Percentiles rank a stretch among this genome's conserved stretches.
phyloP scores from a whole-genome alignment of 2,329 filamentous ascomycete species.

The Teratosphaeriaceae sp. region DNA sequence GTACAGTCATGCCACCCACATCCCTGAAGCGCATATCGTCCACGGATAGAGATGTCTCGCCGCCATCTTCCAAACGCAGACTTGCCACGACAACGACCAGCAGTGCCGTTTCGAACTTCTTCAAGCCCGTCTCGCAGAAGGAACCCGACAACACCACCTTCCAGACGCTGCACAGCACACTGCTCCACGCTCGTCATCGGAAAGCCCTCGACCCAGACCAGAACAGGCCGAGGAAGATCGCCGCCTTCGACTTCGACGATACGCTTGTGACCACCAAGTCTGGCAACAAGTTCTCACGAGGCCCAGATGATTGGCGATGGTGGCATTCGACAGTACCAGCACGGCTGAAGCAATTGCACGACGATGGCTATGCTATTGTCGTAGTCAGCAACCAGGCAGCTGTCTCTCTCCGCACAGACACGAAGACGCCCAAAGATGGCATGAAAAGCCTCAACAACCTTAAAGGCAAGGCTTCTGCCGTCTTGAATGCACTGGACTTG shows the following conservation, averaged over 20 bases:
- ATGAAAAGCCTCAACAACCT: slow-evolving; percentile 68
- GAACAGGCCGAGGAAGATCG: slow-evolving; percentile 52
- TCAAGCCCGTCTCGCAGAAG: slow-evolving; percentile 80
- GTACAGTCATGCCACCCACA: slow-evolving; percentile 13
- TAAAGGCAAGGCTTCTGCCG: slow-evolving; percentile 67
- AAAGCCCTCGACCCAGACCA: slow-evolving; percentile 19
- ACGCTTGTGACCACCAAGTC: slow-evolving; percentile 77
- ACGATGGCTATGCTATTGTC: slow-evolving; percentile 68
- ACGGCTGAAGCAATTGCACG: slow-evolving; percentile 60
- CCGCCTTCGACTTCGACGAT: slow-evolving; percentile 74
- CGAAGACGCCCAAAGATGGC: slow-evolving; percentile 58
- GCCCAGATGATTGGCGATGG: slow-evolving; percentile 86
- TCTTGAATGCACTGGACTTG: slow-evolving; percentile 66
- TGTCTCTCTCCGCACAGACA: slow-evolving; percentile 63
- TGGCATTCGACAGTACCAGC: slow-evolving; percentile 69
- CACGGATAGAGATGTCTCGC: slow-evolving; percentile 45
- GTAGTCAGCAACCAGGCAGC: slow-evolving; percentile 88
- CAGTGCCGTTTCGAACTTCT: slow-evolving; percentile 72
- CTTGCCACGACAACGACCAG: slow-evolving; percentile 50
- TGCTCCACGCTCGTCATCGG: slow-evolving; percentile 68
- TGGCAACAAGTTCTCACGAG: slow-evolving; percentile 68
- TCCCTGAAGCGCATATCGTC: slow-evolving; percentile 33
- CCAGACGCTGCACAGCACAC: slow-evolving; percentile 58
- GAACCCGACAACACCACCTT: slow-evolving; percentile 69
- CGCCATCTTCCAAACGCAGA: slow-evolving; percentile 51